Base-by-base conservation (phyloP, 139 green algal genomes). In the Chlamydomonas eustigma region DNA sequence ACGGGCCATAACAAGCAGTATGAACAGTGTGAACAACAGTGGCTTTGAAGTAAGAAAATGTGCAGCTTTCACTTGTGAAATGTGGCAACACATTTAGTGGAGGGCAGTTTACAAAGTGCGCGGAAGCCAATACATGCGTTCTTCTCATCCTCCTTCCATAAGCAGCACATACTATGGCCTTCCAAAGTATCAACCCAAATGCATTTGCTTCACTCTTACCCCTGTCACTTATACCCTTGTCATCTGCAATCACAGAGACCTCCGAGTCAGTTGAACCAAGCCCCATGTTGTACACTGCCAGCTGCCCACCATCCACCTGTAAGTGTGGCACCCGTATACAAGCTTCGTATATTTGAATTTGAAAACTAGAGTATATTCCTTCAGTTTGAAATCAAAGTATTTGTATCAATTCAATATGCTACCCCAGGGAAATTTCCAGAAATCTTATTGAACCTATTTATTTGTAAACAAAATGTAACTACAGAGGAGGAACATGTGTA, bases 211-310 rank as follows among this genome's bases (percentile, higher is more conserved):
- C n/a, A n/a, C n/a, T n/a, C n/a, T n/a, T n/a, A n/a, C n/a, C n/a
- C n/a, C n/a, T n/a, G n/a, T n/a, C n/a, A n/a, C n/a, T n/a, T n/a
- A n/a, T n/a, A n/a, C n/a, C n/a, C n/a, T n/a, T n/a, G n/a, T n/a
- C n/a, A n/a, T n/a, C n/a, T n/a, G n/a, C n/a, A n/a, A n/a, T n/a
- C n/a, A n/a, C n/a, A n/a, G n/a, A n/a, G n/a, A n/a, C n/a, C n/a
- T n/a, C n/a, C n/a, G n/a, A n/a, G n/a, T n/a, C n/a, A n/a, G n/a
- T n/a, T n/a, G n/a, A n/a, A n/a, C n/a, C n/a, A n/a, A n/a, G n/a
- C n/a, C 18, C 64, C 12, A 4, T 75, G 37, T 75, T 70, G 71
- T 77, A 77, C 1, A 77, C 4, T 35, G 71, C 71, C 50, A 77
- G 50, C 32, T 70, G 31, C 2, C 71, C 71, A 12, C 71, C 71